phyloP scores from a whole-genome alignment of 2,329 filamentous ascomycete species.

The Sporothrix inflata region DNA sequence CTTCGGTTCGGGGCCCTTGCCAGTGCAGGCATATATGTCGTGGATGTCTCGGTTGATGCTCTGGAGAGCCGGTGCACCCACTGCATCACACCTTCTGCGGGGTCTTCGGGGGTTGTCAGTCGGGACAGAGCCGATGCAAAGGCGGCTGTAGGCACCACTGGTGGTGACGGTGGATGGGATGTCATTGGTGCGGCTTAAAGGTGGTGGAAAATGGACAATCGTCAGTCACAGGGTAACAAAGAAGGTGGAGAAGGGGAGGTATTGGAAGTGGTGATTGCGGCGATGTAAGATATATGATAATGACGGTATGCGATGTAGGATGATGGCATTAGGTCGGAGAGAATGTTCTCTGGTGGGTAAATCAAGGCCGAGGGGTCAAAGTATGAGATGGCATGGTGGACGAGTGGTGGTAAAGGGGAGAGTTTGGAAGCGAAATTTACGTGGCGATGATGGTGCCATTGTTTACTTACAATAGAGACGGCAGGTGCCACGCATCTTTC shows the following conservation, averaged over 20 bases:
- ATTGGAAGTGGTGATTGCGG: too few relatives aligned
- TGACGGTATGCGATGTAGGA: neutral
- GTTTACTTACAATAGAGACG: neutral
- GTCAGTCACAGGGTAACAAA: neutral
- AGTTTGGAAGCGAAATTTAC: neutral
- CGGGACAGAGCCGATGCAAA: constrained; percentile 11
- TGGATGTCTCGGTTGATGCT: neutral
- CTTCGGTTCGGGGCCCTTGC: neutral
- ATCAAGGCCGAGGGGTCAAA: neutral
- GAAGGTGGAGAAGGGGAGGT: neutral
- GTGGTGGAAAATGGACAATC: neutral
- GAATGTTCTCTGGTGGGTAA: neutral
- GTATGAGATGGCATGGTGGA: neutral
- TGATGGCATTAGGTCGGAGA: neutral
- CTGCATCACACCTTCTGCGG: neutral
- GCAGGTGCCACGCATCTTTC: neutral
- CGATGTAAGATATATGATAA: neutral
- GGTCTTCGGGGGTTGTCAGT: neutral
- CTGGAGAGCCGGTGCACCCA: constrained; percentile 23
- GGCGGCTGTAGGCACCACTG: neutral
- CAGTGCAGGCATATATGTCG: neutral
- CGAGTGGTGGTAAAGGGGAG: neutral
- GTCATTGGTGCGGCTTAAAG: neutral
- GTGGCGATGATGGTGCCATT: neutral
- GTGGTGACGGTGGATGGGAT: neutral